Evolutionary conservation across 1,139 yeast species (phyloP).

Genomic region (Scheffersomyces quercinus): DNA sequence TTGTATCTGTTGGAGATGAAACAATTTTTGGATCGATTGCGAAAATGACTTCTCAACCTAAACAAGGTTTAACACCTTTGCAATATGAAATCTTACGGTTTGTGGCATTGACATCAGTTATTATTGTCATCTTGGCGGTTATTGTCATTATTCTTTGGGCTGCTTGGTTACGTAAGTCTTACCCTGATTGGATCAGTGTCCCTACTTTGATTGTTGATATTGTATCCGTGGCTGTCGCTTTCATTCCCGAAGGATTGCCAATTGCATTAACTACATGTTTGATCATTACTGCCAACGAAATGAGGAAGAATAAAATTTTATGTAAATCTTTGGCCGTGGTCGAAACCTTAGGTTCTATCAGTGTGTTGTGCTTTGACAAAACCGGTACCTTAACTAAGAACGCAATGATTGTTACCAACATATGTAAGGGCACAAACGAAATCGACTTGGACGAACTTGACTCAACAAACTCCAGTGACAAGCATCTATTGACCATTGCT

Average conservation of each 20-base stretch:
- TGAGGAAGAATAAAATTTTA: constrained; percentile 29
- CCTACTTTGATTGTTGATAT: constrained; percentile 33
- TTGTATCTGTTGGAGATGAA: constrained; percentile 32
- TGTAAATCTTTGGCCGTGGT: constrained; percentile 33
- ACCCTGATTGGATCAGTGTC: constrained; percentile 35
- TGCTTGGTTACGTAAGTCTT: constrained; percentile 34
- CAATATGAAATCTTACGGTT: constrained; percentile 33
- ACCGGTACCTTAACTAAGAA: constrained; percentile 40
- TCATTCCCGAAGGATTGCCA: constrained; percentile 40
- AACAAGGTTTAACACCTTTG: constrained; percentile 30
- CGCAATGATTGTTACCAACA: constrained; percentile 31
- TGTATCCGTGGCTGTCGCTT: constrained; percentile 35
- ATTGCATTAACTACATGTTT: constrained; percentile 37
- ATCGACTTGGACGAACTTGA: constrained; percentile 14
- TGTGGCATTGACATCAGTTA: constrained; percentile 20
- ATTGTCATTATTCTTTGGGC: constrained; percentile 43
- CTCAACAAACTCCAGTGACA: constrained; percentile 5
- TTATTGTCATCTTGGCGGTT: constrained; percentile 25
- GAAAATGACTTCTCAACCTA: constrained; percentile 30
- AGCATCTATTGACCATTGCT: constrained; percentile 26
- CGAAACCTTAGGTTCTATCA: constrained; percentile 37
- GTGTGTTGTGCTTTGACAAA: constrained; percentile 37
- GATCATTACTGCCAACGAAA: constrained; percentile 29
- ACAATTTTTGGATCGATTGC: constrained; percentile 37
- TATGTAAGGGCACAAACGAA: constrained; percentile 20